Base-by-base conservation (phyloP, 208 protist species). In the Phytomonas serpens region DNA sequence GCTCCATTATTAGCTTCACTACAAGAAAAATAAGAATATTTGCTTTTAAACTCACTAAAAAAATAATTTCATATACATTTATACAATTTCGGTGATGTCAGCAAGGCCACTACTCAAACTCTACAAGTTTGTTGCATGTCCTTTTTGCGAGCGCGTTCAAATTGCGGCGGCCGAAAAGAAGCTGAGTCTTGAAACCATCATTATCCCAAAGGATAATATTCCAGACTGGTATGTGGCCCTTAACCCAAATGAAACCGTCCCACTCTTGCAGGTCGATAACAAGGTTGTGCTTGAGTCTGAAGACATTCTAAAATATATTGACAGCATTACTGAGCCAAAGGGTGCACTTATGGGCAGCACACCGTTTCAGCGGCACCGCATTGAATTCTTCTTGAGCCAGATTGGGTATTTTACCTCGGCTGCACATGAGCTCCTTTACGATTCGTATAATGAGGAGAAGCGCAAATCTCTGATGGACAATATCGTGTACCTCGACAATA, bases 371-470 rank as follows among this genome's bases (percentile, higher is more conserved):
- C 81, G 82, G 34, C 77, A 92, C 69, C 76, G 73, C 32, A 83
- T 94, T 51, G 79, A 91, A 71, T 91, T 92, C 64, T 94, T 94
- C 74, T 62, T 90, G 64, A 80, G 67, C 31, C 83, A 94, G 76
- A 68, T 81, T 4, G 70, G 80, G 31, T 78, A 91, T 51, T 74
- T 94, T 67, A 83, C 83, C 33, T 61, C 68, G 3, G 81, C 86
- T 32, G 73, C 72, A 63, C 83, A 86, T 77, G 69, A 29, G 11
- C 68, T 89, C 2, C 72, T 92, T 9, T 62, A 76, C 30, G 84
- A 92, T 68, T 84, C 85, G 27, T 73, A 86, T 36, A 86, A 83
- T 75, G 64, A n/a, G 61, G 80, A 87, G 72, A 90, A 87, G 74
- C 76, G 79, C 61, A 79, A 79, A 68, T 67, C 67, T 6, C 36